These are phyloP conservation scores for Aspergillus diversus DNA, from an alignment of 495 filamentous ascomycete genomes.

Conservation along the genomic window DNA sequence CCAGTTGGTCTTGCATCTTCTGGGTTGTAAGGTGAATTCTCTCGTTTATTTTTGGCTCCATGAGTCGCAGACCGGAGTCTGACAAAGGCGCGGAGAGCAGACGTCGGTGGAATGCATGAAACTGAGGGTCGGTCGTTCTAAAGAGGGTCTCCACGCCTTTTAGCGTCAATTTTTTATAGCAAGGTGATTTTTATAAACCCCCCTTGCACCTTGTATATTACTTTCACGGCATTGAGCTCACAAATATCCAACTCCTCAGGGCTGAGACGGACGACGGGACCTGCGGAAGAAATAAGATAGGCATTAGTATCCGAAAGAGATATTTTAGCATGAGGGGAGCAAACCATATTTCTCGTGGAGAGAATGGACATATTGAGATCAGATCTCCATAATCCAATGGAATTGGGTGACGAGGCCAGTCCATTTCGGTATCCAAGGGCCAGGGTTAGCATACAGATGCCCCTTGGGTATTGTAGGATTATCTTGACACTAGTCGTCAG, in stretches of 20 bases:
- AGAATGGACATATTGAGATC: slow-evolving; percentile 17
- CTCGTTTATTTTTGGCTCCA: slow-evolving; percentile 35
- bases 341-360: slow-evolving; percentile 30
- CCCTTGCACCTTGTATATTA: slow-evolving; percentile 43
- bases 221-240: slow-evolving; percentile 33
- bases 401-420: slow-evolving; percentile 10
- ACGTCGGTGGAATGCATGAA: slow-evolving; percentile 34
- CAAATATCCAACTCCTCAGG: slow-evolving; percentile 41
- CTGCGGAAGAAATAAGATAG: slow-evolving; percentile 19
- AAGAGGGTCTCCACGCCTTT: slow-evolving; percentile 29
- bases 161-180: slow-evolving; percentile 25
- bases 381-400: slow-evolving; percentile 3
- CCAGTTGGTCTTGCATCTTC: slow-evolving; percentile 38
- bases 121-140: slow-evolving; percentile 32
- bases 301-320: neutral
- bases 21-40: slow-evolving; percentile 36
- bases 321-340: neutral
- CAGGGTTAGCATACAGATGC: slow-evolving; percentile 14
- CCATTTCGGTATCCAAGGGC: slow-evolving; percentile 18
- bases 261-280: slow-evolving; percentile 46
- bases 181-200: slow-evolving; percentile 26
- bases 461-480: neutral
- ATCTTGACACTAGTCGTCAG: neutral
- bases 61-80: slow-evolving; percentile 31
- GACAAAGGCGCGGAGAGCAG: slow-evolving; percentile 43